Evolutionary conservation across 192 early-diverging fungal species (phyloP).

Genomic region (Globomyces pollinis-pini): DNA sequence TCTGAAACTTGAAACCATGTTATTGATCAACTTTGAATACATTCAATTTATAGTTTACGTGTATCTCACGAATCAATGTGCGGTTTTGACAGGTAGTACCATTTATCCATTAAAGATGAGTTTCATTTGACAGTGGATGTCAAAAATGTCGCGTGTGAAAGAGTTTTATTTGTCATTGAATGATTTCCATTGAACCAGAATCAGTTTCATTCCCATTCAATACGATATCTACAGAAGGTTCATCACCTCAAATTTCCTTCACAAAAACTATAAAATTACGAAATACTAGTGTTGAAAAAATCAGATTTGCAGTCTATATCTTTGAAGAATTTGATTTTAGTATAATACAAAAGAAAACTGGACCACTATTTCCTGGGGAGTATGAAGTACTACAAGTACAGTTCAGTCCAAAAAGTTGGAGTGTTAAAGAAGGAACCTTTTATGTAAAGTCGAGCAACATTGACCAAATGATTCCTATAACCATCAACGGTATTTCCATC

Average conservation of each 20-base stretch:
- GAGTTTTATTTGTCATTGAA: no score
- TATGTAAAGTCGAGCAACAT: not conserved
- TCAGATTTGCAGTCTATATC: not conserved
- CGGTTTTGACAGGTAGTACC: no score
- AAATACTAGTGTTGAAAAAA: not conserved
- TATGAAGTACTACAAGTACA: conserved; percentile 5
- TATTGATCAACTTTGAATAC: not conserved
- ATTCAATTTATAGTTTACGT: not conserved
- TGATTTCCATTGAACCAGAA: conserved; percentile 8
- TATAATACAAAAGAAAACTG: conserved; percentile 2
- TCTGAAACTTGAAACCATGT: not conserved
- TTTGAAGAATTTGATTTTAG: conserved; percentile 3
- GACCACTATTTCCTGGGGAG: conserved; percentile 4
- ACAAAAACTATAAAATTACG: conserved; percentile 6
- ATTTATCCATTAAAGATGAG: no score
- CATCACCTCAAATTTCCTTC: not conserved
- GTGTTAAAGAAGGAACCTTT: not conserved
- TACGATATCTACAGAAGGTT: not conserved
- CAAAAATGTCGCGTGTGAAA: no score
- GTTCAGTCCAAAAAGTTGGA: conserved; percentile 5
- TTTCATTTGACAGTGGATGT: no score
- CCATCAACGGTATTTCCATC: not conserved
- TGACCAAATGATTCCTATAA: conserved; percentile 3
- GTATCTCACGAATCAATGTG: no score
- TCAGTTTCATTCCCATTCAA: conserved; percentile 2